A percentile compares a stretch with the other conserved stretches of the same genome.
Evolutionary conservation across 345 rosid genomes (phyloP).

Genomic region (Hypericum perforatum): DNA sequence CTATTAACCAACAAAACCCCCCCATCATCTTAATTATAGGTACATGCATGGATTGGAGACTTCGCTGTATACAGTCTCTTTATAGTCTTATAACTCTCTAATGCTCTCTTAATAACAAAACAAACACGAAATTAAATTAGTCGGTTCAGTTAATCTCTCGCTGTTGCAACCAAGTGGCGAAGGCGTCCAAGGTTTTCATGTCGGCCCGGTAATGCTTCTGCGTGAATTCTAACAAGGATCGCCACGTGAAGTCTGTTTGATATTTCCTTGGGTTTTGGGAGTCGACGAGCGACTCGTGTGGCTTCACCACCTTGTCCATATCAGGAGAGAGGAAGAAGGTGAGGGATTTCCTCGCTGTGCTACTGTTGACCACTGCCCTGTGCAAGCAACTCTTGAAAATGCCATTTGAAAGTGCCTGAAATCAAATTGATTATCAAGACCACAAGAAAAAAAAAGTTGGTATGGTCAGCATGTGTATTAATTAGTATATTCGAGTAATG

Average conservation of each 20-base stretch:
- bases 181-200: conserved; percentile 21
- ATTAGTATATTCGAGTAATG: too few relatives aligned
- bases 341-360: conserved; percentile 30
- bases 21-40: too few relatives aligned
- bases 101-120: too few relatives aligned
- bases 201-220: conserved; percentile 29
- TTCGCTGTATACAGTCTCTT: too few relatives aligned
- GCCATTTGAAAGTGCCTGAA: conserved; percentile 42
- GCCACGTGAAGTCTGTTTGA: conserved; percentile 42
- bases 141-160: not conserved
- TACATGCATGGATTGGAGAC: too few relatives aligned
- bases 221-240: conserved; percentile 28
- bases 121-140: not conserved
- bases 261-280: conserved; percentile 11
- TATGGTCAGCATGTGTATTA: not conserved
- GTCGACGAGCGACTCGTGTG: conserved; percentile 22
- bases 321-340: conserved; percentile 39
- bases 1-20: too few relatives aligned
- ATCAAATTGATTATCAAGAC: not conserved
- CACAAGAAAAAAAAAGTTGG: not conserved
- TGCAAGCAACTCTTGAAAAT: conserved; percentile 35
- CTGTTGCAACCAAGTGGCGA: conserved; percentile 20
- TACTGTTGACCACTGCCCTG: conserved; percentile 36
- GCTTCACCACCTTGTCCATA: conserved; percentile 31
- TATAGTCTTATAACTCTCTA: too few relatives aligned